Conservation (phyloP, 768 basidiomycete species). For the Gelatoporia subvermispora region DNA sequence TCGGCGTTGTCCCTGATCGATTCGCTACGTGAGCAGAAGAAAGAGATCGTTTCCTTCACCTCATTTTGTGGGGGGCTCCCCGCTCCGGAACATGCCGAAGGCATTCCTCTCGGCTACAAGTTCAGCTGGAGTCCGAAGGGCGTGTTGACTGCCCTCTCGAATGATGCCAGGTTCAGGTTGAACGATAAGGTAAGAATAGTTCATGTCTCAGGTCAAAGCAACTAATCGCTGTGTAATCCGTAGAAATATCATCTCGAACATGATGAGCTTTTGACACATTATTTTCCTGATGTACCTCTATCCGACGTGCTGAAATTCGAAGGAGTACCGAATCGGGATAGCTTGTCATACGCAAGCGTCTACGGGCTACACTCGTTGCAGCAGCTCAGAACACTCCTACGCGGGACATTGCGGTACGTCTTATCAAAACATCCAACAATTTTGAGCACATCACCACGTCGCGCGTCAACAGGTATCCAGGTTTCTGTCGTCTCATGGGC, state of each 20-base stretch:
- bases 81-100: constrained; percentile 54
- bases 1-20: constrained; percentile 72
- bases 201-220: neutral
- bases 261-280: constrained; percentile 45
- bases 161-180: constrained; percentile 64
- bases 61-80: constrained; percentile 95
- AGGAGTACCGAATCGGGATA: constrained; percentile 84
- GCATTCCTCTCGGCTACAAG: constrained; percentile 81
- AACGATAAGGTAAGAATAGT: constrained; percentile 42
- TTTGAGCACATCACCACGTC: no score
- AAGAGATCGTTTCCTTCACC: constrained; percentile 64
- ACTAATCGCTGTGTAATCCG: neutral
- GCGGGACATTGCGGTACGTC: constrained; percentile 77
- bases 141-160: constrained; percentile 75
- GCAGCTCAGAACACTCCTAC: constrained; percentile 58
- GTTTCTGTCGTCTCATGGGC: constrained; percentile 71
- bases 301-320: constrained; percentile 63
- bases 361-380: constrained; percentile 51
- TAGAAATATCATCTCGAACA: constrained; percentile 49
- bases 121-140: constrained; percentile 93
- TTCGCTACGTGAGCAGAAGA: constrained; percentile 44
- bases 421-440: no score
- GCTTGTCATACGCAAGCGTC: constrained; percentile 59
- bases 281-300: constrained; percentile 67
- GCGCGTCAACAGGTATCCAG: constrained; percentile 62